Percentiles rank a stretch among this genome's conserved stretches.
Evolutionary conservation across 441 rosid genomes (phyloP).

Genomic region (Arabidopsis hybrid): DNA sequence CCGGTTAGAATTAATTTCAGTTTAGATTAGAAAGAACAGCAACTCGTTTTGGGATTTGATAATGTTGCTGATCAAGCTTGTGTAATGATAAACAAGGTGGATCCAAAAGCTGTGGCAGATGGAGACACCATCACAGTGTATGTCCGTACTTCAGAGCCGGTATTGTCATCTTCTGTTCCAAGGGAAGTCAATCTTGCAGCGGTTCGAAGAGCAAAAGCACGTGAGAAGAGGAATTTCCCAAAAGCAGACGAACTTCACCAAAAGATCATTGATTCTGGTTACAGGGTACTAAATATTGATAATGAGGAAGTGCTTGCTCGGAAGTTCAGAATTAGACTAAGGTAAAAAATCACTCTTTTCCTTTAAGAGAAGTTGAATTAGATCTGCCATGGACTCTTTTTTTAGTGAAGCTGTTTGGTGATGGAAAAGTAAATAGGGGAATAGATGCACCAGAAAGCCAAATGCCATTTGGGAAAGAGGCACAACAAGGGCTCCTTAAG

Average conservation of each 20-base stretch:
- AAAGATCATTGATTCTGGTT: conserved; percentile 69
- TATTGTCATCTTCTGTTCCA: conserved; percentile 68
- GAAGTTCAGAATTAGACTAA: conserved; percentile 68
- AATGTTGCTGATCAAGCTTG: conserved; percentile 20
- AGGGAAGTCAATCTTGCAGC: conserved; percentile 63
- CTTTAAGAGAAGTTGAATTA: neutral
- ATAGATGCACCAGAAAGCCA: conserved; percentile 85
- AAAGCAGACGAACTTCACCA: conserved; percentile 75
- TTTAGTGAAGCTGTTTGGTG: conserved; percentile 12
- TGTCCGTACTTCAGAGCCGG: conserved; percentile 60
- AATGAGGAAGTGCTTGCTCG: conserved; percentile 74
- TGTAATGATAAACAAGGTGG: conserved; percentile 59
- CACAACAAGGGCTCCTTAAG: conserved; percentile 63
- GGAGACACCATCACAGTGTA: conserved; percentile 84
- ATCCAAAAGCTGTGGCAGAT: conserved; percentile 73
- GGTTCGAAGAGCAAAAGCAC: conserved; percentile 64
- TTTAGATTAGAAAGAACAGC: neutral
- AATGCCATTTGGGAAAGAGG: conserved; percentile 83
- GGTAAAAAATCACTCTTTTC: conserved; percentile 47
- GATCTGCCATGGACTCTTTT: conserved; percentile 18
- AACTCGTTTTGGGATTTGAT: neutral
- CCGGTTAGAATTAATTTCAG: conserved; percentile 52
- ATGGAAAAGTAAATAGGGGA: conserved; percentile 57
- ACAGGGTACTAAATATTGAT: conserved; percentile 56
- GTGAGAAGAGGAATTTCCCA: conserved; percentile 55